Conservation (phyloP, 2,329 filamentous ascomycete genomes). For the Fusarium sororula region DNA sequence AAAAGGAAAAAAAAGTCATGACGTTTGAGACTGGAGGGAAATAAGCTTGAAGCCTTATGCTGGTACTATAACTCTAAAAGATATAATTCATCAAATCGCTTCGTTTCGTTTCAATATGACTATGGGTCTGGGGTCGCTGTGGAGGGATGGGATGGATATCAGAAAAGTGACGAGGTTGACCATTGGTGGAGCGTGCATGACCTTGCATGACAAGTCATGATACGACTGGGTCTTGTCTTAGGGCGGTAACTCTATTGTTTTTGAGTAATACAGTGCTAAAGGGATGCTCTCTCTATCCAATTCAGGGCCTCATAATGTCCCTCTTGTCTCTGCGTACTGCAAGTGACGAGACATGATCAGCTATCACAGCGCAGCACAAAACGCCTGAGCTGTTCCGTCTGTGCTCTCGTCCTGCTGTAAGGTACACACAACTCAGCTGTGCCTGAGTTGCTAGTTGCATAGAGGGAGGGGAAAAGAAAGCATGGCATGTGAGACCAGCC, state of each 20-base stretch:
- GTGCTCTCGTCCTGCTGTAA: constrained; percentile 33
- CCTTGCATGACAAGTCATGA: constrained; percentile 32
- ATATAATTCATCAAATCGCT: constrained; percentile 7
- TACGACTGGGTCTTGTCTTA: constrained; percentile 11
- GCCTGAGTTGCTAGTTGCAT: constrained; percentile 20
- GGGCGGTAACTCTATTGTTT: constrained; percentile 13
- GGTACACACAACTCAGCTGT: constrained; percentile 27
- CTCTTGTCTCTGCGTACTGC: not conserved
- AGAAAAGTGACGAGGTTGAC: constrained; percentile 22
- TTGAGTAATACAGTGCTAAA: not conserved
- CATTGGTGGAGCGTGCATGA: constrained; percentile 25
- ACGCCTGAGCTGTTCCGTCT: constrained; percentile 22
- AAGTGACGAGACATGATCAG: constrained; percentile 6
- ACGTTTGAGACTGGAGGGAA: constrained; percentile 20
- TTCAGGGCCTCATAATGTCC: not conserved
- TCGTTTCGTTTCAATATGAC: constrained; percentile 4
- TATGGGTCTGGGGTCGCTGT: not conserved
- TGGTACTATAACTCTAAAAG: constrained; percentile 10
- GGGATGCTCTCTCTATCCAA: not conserved
- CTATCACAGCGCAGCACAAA: not conserved
- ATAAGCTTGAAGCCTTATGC: constrained; percentile 26
- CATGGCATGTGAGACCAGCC: constrained; percentile 8
- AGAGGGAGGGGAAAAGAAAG: constrained; percentile 16
- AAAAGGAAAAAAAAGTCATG: constrained; percentile 27
- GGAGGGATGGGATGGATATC: constrained; percentile 9